phyloP scores from a whole-genome alignment of 2,329 filamentous ascomycete genomes.

The Fusarium pilosicola region DNA sequence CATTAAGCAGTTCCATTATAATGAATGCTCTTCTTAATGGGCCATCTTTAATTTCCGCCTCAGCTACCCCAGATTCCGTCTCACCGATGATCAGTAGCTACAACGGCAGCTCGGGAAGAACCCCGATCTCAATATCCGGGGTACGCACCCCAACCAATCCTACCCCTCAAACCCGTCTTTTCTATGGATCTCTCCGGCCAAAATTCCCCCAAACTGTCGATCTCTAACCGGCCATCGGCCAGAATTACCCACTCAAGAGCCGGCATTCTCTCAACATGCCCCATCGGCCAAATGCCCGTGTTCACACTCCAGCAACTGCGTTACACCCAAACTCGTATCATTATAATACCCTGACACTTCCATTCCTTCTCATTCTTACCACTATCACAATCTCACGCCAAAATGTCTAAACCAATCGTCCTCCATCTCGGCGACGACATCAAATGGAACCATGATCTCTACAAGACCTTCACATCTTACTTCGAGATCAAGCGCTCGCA shows the following conservation, averaged over 20 bases:
- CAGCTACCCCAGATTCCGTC: constrained; percentile 8
- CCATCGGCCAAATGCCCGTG: constrained; percentile 36
- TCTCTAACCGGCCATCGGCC: neutral
- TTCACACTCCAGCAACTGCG: neutral
- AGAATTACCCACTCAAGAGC: constrained; percentile 16
- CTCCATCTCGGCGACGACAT: constrained; percentile 45
- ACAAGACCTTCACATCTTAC: constrained; percentile 35
- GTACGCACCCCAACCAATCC: neutral
- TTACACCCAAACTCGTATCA: neutral
- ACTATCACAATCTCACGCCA: neutral
- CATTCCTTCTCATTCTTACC: neutral
- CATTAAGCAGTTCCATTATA: too few relatives aligned
- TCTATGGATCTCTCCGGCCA: neutral
- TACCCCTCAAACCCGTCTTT: accelerated
- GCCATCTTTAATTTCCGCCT: too few relatives aligned
- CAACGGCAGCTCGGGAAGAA: constrained; percentile 1
- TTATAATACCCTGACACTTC: neutral
- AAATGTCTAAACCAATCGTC: constrained; percentile 42
- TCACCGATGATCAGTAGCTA: neutral
- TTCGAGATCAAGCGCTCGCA: constrained; percentile 42
- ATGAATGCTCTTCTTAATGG: too few relatives aligned
- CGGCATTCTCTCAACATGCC: constrained; percentile 27
- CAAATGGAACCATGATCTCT: constrained; percentile 42
- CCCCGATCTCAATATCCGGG: neutral
- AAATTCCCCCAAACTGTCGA: neutral